phyloP scores from a whole-genome alignment of 2,329 filamentous ascomycete genomes.

The Cadophora sp. region DNA sequence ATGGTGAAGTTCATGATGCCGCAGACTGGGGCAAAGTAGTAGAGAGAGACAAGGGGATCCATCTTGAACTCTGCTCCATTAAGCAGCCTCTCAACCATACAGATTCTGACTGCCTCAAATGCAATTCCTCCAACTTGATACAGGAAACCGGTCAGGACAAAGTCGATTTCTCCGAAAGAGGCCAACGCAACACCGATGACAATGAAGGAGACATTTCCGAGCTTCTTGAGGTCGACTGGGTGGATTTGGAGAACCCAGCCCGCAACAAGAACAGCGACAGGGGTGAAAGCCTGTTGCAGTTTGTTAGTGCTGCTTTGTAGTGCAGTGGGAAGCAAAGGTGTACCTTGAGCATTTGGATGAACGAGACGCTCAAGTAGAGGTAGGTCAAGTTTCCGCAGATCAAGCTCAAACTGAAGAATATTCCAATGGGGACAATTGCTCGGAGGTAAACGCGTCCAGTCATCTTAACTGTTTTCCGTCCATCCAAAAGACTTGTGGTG shows the following conservation, averaged over 20 bases:
- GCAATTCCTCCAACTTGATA: conserved; percentile 80
- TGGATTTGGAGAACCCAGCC: conserved; percentile 84
- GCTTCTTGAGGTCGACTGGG: conserved; percentile 82
- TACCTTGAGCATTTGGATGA: conserved; percentile 99
- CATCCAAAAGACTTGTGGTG: conserved; percentile 89
- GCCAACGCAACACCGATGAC: conserved; percentile 94
- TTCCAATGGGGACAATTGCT: conserved; percentile 91
- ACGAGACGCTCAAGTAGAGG: conserved; percentile 92
- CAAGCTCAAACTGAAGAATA: conserved; percentile 95
- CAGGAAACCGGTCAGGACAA: conserved; percentile 79
- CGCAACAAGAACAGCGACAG: conserved; percentile 88
- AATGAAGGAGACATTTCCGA: conserved; percentile 93
- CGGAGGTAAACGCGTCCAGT: conserved; percentile 91
- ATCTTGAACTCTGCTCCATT: conserved; percentile 89
- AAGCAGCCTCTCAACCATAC: conserved; percentile 83
- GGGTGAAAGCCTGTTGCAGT: conserved; percentile 78
- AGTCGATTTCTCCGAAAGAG: conserved; percentile 94
- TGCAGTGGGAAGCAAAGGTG: too few species aligned
- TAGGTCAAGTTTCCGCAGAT: conserved; percentile 98
- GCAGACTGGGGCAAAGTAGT: conserved; percentile 89
- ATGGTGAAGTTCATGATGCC: conserved; percentile 81
- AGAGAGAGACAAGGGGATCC: conserved; percentile 86
- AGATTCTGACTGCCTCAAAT: conserved; percentile 83
- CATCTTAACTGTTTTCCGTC: conserved; percentile 96
- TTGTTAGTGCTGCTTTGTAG: conserved; percentile 23